Percentiles rank a stretch among this genome's conserved stretches.
Conservation (phyloP, 805 yeast genomes). For the Maudiozyma serrabonitensis region DNA sequence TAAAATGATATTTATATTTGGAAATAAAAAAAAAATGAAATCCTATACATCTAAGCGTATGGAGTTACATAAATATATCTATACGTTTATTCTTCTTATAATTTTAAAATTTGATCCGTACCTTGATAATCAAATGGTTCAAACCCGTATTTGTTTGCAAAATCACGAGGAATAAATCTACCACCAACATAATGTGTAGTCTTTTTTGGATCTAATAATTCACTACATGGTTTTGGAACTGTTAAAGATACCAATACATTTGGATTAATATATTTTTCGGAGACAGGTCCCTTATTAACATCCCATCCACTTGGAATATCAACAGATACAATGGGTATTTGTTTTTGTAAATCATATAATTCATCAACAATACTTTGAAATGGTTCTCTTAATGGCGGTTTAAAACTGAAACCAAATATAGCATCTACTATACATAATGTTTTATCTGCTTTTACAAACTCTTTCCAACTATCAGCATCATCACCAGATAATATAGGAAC, state of each 20-base stretch:
- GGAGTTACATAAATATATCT: background rate
- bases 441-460: slow-evolving; percentile 23
- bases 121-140: slow-evolving; percentile 52
- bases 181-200: slow-evolving; percentile 79
- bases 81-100: slow-evolving; percentile 6
- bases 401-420: slow-evolving; percentile 87
- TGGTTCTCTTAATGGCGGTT: slow-evolving; percentile 78
- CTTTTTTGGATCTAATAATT: slow-evolving; percentile 34
- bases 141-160: slow-evolving; percentile 69
- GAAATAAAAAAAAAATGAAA: background rate
- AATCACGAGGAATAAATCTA: slow-evolving; percentile 55
- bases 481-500: slow-evolving; percentile 44
- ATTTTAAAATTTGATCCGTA: slow-evolving; percentile 44
- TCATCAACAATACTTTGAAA: slow-evolving; percentile 42
- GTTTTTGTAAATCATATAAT: slow-evolving; percentile 28
- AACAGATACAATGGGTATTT: slow-evolving; percentile 61
- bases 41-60: background rate
- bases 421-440: slow-evolving; percentile 62
- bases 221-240: slow-evolving; percentile 87
- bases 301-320: slow-evolving; percentile 98
- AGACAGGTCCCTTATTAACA: slow-evolving; percentile 74
- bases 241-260: slow-evolving; percentile 70
- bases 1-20: no score
- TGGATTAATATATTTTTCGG: slow-evolving; percentile 42
- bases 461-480: slow-evolving; percentile 24